Evolutionary conservation across 352 stramenopile species (phyloP), one percentile per base, ranked within the genome.

Genomic region (Globisporangium cederbergense): DNA sequence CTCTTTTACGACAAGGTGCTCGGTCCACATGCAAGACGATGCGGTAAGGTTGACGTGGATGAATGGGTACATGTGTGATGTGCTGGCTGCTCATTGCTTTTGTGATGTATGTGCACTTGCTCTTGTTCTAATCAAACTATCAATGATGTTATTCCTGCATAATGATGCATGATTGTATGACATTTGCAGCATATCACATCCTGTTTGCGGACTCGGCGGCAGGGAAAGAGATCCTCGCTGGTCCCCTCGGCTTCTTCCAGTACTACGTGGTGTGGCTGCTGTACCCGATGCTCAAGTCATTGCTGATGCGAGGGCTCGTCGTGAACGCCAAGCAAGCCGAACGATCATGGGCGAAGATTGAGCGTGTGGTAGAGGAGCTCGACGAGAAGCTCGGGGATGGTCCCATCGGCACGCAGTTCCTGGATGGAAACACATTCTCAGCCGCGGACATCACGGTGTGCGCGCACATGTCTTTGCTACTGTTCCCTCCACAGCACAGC

Each of bases 371-470:
- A 1, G 55, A 64, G 9, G 68, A 75, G 18, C 67, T 65, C 0
- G 61, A 74, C 30, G 56, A 67, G 45, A 40, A 47, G 38, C 71
- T 88, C 4, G 80, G 78, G 1, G 68, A 79, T n/a, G 71, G 36
- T 2, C 74, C 77, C 0, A 32, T 86, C 5, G 77, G 79, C 52
- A 67, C 60, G 13, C 63, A 58, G 6, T 88, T 79, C 53, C 66
- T 88, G 9, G 62, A 62, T 30, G 79, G 77, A 2, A 34, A 68
- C 1, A 68, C 64, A 6, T 85, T 88, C 46, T 78, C 79, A 1
- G 75, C 79, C 0, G 77, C 77, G 14, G 79, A 88, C 59, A 83
- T 88, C 54, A 60, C 77, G 20, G 75, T 86, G 53, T 88, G 75
- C 30, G 70, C 79, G 9, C 79, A 88, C 61, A 64, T 81, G n/a